phyloP scores from a whole-genome alignment of 257 asterid species.

The Solanum verrucosum region DNA sequence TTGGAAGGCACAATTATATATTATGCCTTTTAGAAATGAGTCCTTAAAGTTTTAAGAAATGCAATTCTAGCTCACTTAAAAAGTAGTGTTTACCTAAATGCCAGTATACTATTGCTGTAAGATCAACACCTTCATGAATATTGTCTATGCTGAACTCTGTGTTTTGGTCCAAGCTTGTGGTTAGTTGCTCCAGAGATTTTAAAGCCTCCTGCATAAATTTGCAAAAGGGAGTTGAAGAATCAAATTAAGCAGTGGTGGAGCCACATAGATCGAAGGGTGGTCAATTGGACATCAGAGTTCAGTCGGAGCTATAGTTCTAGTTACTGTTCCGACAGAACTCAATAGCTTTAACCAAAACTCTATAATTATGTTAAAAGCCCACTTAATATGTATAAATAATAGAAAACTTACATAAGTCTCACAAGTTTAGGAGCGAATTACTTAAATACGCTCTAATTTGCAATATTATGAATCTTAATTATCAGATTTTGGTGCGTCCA shows the following conservation, averaged over 20 bases:
- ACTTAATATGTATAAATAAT: not conserved
- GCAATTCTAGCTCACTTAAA: not conserved
- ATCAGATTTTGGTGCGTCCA: not conserved
- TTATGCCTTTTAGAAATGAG: not conserved
- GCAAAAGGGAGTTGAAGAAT: not conserved
- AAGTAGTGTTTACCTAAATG: constrained; percentile 44
- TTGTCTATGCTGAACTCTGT: constrained; percentile 44
- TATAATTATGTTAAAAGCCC: not conserved
- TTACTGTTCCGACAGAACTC: not conserved
- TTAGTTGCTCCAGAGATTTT: constrained; percentile 43
- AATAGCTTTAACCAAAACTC: not conserved
- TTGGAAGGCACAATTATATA: not conserved
- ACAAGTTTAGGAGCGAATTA: not conserved
- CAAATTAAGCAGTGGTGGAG: not conserved
- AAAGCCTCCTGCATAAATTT: constrained; percentile 39
- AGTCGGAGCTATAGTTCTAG: not conserved
- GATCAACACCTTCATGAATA: constrained; percentile 41
- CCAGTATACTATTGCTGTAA: constrained; percentile 51
- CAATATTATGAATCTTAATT: not conserved
- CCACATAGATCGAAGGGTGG: not conserved
- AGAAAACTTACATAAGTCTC: no score
- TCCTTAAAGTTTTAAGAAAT: not conserved
- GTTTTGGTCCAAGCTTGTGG: constrained; percentile 47
- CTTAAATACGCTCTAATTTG: not conserved
- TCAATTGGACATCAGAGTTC: not conserved